phyloP scores from a whole-genome alignment of 352 stramenopile species.

The Phytophthora macrochlamydospora region DNA sequence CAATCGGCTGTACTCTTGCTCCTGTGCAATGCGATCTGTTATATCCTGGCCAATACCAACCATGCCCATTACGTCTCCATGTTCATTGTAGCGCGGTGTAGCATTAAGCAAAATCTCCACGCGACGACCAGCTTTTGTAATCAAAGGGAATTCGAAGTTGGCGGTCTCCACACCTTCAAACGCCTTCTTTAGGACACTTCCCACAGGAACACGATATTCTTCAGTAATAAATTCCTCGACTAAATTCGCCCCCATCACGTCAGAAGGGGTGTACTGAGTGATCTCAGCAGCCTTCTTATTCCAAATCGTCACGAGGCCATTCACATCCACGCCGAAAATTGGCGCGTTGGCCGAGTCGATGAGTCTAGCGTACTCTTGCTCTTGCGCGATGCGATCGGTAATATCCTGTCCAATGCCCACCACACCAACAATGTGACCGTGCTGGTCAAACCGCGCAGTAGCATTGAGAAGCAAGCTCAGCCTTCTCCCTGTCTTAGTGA shows the following conservation, averaged over 20 bases:
- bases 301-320: slow-evolving; percentile 71
- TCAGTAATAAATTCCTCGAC: slow-evolving; percentile 65
- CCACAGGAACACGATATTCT: slow-evolving; percentile 52
- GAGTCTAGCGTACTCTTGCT: slow-evolving; percentile 70
- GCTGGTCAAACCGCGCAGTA: slow-evolving; percentile 54
- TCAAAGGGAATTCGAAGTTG: slow-evolving; percentile 78
- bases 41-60: slow-evolving; percentile 82
- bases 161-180: slow-evolving; percentile 51
- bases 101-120: slow-evolving; percentile 85
- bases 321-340: slow-evolving; percentile 71
- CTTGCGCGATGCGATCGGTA: slow-evolving; percentile 60
- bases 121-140: slow-evolving; percentile 69
- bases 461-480: slow-evolving; percentile 59
- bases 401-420: slow-evolving; percentile 71
- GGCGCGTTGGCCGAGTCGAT: slow-evolving; percentile 78
- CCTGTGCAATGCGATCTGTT: slow-evolving; percentile 56
- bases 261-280: slow-evolving; percentile 55
- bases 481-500: slow-evolving; percentile 47
- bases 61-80: slow-evolving; percentile 75
- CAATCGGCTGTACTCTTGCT: slow-evolving; percentile 61
- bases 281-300: slow-evolving; percentile 66
- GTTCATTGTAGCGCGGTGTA: slow-evolving; percentile 72
- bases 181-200: slow-evolving; percentile 48
- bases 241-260: slow-evolving; percentile 64
- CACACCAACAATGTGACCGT: slow-evolving; percentile 51